Base-by-base conservation (phyloP, 1,284 basidiomycete species). In the Rhodotorula glutinis region DNA sequence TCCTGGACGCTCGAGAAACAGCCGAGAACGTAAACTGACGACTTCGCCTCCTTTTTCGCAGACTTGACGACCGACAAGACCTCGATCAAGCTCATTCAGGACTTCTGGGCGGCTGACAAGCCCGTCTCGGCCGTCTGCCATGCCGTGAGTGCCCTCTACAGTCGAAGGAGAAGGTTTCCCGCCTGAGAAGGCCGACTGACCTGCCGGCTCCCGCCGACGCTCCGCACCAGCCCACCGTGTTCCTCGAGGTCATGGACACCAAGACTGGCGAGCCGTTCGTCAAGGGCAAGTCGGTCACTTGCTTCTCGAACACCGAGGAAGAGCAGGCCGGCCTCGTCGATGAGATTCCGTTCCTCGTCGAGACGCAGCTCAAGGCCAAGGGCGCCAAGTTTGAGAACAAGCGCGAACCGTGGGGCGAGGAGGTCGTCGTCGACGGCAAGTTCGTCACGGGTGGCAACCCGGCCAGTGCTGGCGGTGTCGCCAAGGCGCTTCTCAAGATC, bases 301-400 rank as follows among this genome's bases (percentile, higher is more conserved):
- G 83, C 30, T 89, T 91, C 80, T 86, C 88, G 63, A 87, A 91
- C 77, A 78, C 74, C 1, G 89, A 91, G 76, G 89, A 91, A 75
- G 81, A 85, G 56, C 75, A 81, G 63, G 77, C 80, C 21, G 79
- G 78, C 69, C 25, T 77, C 73, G 40, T 76, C 75, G 78, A 82
- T 21, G 81, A 81, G 46, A 76, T 91, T 53, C 88, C 88, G 1
- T 90, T 89, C 83, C 80, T 86, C 19, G 80, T 89, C 49, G 89
- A 91, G 78, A 82, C 83, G 72, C 83, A 82, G 66, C 82, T 90
- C 71, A 79, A 75, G 43, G 78, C 80, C 62, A 82, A 87, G n/a
- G 89, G 89, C 9, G 89, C 85, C 2, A 82, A 79, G 23, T 91
- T 85, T 76, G 82, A 83, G 66, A 86, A 85, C 76, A 83, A 85